Base-by-base conservation (phyloP, 2,329 filamentous ascomycete genomes). In the Fusarium foetens region DNA sequence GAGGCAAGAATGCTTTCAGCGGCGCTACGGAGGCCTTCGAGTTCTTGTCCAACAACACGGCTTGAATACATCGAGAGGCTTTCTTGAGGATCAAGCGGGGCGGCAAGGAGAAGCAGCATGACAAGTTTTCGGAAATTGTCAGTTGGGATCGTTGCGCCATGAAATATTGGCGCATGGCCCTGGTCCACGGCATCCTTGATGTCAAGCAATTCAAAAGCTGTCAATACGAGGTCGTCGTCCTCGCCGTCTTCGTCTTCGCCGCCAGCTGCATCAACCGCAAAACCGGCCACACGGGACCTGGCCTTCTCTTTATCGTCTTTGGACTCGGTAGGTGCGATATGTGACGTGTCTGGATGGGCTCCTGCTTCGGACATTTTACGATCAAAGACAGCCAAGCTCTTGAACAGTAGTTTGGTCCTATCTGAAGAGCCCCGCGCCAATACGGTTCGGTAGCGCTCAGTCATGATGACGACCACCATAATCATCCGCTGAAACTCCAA, bases 391-490 rank as follows among this genome's bases (percentile, higher is more conserved):
- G 92, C 91, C 73, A 94, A 77, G 75, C 92, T 92, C 75, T 89
- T 89, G 81, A 93, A 94, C 16, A 94, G 78, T 54, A 94, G 84
- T 79, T 90, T 90, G 33, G 86, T 85, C 70, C 90, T 86, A 75
- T 90, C 89, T 25, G 84, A 83, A 33, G 86, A 86, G 4, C 88
- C 87, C 66, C 85, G 86, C 61, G 86, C 86, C 39, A 94, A 79
- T 12, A 93, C 90, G 33, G 87, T 86, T 52, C 85, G 86, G 78
- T 93, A 92, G 65, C 92, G 86, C 75, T 92, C 90, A 3, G 92
- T 94, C 83, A 94, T 86, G 70, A 94, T 88, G 4, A 91, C 90
- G 52, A 94, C 86, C 3, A 92, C 91, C 83, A 93, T 92, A 64
- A 94, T 86, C 80, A 94, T 83, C 74, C 91, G 90, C 67, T 93